Evolutionary conservation across 768 basidiomycete species (phyloP).

Genomic region (Hysterangium stoloniferum): DNA sequence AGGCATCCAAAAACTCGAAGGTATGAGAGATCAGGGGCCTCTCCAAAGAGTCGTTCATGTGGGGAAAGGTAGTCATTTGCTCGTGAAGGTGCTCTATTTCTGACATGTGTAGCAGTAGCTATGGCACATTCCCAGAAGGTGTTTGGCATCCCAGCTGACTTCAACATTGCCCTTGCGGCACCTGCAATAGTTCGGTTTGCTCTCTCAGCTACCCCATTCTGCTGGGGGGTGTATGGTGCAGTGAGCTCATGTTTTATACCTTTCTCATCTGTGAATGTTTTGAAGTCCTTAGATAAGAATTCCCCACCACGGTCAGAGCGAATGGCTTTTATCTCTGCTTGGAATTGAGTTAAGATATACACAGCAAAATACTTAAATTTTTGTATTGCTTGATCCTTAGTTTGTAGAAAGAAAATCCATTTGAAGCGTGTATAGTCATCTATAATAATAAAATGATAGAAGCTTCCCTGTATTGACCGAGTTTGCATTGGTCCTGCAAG

Average conservation of each 20-base stretch:
- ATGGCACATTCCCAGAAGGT: not conserved
- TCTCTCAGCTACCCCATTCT: constrained; percentile 3
- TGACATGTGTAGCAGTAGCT: not conserved
- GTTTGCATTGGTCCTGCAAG: no score
- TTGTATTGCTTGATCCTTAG: no score
- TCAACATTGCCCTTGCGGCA: not conserved
- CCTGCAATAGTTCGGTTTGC: not conserved
- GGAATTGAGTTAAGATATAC: no score
- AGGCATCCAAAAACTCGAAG: not conserved
- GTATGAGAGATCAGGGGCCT: not conserved
- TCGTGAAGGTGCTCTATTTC: not conserved
- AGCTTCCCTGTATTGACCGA: no score
- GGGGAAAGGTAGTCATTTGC: not conserved
- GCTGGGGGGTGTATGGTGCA: not conserved
- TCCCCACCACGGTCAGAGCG: no score
- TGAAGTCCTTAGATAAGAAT: no score
- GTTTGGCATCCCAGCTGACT: not conserved
- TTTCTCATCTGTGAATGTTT: no score
- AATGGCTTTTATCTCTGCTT: no score
- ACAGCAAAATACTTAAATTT: no score
- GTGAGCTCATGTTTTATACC: not conserved
- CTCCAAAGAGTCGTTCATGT: not conserved
- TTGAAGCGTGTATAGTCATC: no score
- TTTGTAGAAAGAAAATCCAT: no score
- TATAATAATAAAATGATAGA: no score